phyloP scores from a whole-genome alignment of 148 eudicot genomes.

The Drosera capensis region DNA sequence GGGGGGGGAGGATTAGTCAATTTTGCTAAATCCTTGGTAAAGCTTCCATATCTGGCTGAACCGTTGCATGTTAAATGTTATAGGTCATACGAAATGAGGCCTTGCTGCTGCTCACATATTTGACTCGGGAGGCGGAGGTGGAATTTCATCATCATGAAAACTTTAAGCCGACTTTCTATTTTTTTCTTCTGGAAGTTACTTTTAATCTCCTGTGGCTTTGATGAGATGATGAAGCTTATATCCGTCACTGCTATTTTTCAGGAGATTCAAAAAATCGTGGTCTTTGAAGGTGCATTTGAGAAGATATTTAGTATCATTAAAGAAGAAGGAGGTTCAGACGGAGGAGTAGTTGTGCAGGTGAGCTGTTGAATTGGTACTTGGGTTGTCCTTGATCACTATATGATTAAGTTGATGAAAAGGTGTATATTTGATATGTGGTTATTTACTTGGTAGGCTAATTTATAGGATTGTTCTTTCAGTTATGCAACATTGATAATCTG shows the following conservation, averaged over 20 bases:
- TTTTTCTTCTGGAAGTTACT: not conserved
- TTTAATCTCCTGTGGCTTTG: not conserved
- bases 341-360: slow-evolving; percentile 99
- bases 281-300: slow-evolving; percentile 97
- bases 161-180: not conserved
- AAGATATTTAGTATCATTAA: slow-evolving; percentile 83
- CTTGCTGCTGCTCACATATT: slow-evolving; percentile 79
- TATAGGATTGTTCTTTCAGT: too few species aligned
- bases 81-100: slow-evolving; percentile 99
- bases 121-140: slow-evolving; percentile 99
- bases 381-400: too few species aligned
- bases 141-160: slow-evolving; percentile 1
- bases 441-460: too few species aligned
- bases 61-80: slow-evolving; percentile 12
- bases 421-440: too few species aligned
- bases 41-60: slow-evolving; percentile 11
- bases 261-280: slow-evolving; percentile 99
- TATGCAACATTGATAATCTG: too few species aligned
- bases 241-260: slow-evolving; percentile 10
- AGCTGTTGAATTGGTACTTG: slow-evolving; percentile 1
- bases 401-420: too few species aligned
- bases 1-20: too few species aligned
- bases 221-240: slow-evolving; percentile 1
- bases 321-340: slow-evolving; percentile 98
- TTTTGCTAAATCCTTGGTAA: too few species aligned